Evolutionary conservation across 2,329 filamentous ascomycete genomes (phyloP).

Genomic region (Stemphylium vesicarium): DNA sequence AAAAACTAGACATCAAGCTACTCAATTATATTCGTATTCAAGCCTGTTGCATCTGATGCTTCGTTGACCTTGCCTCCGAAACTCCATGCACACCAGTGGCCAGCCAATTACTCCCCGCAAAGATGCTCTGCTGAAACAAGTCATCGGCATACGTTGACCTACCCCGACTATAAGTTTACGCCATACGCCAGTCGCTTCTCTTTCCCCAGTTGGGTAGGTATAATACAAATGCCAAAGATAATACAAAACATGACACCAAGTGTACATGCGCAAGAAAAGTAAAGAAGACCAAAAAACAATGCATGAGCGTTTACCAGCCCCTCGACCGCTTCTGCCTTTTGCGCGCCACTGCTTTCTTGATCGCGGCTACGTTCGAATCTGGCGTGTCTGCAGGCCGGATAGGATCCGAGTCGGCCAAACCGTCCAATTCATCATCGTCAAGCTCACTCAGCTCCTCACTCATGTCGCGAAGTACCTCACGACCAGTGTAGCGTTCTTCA

Average conservation of each 20-base stretch:
- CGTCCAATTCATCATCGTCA: conserved; percentile 86
- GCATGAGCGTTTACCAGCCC: conserved; percentile 24
- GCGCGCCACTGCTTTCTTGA: conserved; percentile 36
- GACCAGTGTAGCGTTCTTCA: conserved; percentile 73
- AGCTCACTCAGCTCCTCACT: conserved; percentile 91
- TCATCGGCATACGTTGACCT: conserved; percentile 6
- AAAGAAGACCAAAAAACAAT: conserved; percentile 2
- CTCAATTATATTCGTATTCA: conserved; percentile 7
- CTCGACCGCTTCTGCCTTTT: conserved; percentile 42
- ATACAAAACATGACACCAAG: conserved; percentile 23
- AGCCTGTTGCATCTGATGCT: conserved; percentile 1
- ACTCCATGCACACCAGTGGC: conserved; percentile 5
- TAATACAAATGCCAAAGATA: conserved; percentile 28
- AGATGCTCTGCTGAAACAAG: conserved; percentile 22
- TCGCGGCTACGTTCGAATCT: conserved; percentile 31
- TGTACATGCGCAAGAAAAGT: conserved; percentile 15
- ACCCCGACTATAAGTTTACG: conserved; percentile 5
- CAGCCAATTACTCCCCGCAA: conserved; percentile 26
- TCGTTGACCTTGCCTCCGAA: conserved; percentile 13
- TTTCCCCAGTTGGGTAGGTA: conserved; percentile 18
- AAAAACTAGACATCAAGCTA: background rate
- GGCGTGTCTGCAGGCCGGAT: conserved; percentile 33
- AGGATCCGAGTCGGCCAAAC: conserved; percentile 51
- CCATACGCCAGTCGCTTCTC: conserved; percentile 23
- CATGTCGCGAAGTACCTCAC: conserved; percentile 73